Base-by-base conservation (phyloP, 2,329 filamentous ascomycete species). In the Zymoseptoria ardabiliae region DNA sequence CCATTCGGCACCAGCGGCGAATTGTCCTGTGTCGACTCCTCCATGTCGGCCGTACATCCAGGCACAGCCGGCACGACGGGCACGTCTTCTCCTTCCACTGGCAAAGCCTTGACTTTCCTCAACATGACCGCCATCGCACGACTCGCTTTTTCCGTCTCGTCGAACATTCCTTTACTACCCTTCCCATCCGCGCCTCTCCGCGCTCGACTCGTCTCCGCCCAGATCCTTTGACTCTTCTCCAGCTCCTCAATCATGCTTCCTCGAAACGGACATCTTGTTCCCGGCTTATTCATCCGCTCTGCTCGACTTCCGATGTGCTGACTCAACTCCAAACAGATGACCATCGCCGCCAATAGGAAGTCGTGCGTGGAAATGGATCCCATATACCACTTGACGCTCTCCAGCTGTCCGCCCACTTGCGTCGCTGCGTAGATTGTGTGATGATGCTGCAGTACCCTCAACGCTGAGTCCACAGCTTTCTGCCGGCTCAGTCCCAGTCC, bases 361-460 rank as follows among this genome's bases (percentile, higher is more conserved):
- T 79, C 76, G 51, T 79, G 75, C 1, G 75, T 76, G 2, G 75
- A 72, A 3, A 80, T 68, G 0, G 76, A 76, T 10, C 75, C 74
- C 65, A 79, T 72, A 57, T 77, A 78, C 77, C 77, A 80, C 22
- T 76, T 75, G 2, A 76, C 73, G 1, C 71, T 71, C 53, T 77
- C 72, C 9, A 81, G 66, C 45, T 75, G 74, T 0, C 78, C 76
- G 7, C 75, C 74, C 1, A 74, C 71, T 48, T 75, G 72, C 5
- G 75, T 79, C 49, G 82, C 79, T 21, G 76, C 71, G 65, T 79
- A 77, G 10, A 85, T 72, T 4, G 79, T 75, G 22, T 77, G 73
- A 53, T 84, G 80, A 57, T 80, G 75, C 1, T 74, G 71, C 2
- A 84, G 73, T 2, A 82, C 77, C 25, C 75, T 69, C 52, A 78